A percentile compares a stretch with the other conserved stretches of the same genome.
Conservation (phyloP, 1,139 yeast species). For the Williopsis jadinii region DNA sequence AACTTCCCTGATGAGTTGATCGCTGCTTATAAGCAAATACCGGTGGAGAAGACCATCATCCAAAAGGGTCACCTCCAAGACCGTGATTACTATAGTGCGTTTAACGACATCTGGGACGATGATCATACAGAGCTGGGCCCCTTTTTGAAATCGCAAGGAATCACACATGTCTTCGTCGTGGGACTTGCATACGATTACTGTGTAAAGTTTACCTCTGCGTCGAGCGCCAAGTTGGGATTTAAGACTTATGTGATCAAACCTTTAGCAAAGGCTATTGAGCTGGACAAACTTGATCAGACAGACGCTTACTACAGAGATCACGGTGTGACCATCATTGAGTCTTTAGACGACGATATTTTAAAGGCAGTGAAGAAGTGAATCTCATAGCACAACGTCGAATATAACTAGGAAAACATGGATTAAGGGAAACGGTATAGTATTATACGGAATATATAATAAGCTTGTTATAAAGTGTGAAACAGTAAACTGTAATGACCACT, state of each 20-base stretch:
- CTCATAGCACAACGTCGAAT: no score
- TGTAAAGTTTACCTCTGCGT: conserved; percentile 69
- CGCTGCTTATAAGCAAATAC: conserved; percentile 22
- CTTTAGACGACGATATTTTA: conserved; percentile 5
- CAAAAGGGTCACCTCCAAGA: conserved; percentile 66
- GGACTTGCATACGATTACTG: conserved; percentile 88
- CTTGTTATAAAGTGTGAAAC: no score
- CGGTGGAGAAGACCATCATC: conserved; percentile 34
- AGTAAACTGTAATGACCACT: no score
- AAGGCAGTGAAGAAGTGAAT: no score
- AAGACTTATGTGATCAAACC: conserved; percentile 53
- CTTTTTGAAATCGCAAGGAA: conserved; percentile 35
- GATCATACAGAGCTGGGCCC: conserved; percentile 61
- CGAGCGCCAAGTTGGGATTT: conserved; percentile 56
- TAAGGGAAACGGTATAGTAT: no score
- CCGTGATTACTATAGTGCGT: conserved; percentile 87
- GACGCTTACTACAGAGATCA: conserved; percentile 14
- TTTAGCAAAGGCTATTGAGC: conserved; percentile 43
- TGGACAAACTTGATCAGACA: conserved; percentile 22
- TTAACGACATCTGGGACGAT: conserved; percentile 69
- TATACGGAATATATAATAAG: no score
- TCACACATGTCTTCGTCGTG: conserved; percentile 61
- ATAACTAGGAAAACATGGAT: no score
- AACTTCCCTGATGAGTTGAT: conserved; percentile 46
- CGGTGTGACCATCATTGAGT: conserved; percentile 15